Evolutionary conservation across 2,329 filamentous ascomycete genomes (phyloP).

Genomic region (Botrytis tulipae): DNA sequence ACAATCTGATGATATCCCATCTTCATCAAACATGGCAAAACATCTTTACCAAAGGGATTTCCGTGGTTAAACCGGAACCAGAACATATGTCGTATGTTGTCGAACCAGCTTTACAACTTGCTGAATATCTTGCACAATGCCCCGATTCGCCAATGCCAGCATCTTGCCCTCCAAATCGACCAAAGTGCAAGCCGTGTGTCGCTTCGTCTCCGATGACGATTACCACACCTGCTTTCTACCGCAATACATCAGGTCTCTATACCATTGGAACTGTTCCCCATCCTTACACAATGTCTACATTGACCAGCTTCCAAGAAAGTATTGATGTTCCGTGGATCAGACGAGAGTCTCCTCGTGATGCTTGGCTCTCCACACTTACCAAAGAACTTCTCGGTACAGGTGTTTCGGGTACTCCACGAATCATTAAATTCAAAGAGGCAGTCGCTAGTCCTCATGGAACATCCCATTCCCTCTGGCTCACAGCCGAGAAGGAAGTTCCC

Average conservation of each 20-base stretch:
- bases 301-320: slow-evolving; percentile 60
- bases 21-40: slow-evolving; percentile 84
- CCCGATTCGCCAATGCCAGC: slow-evolving; percentile 68
- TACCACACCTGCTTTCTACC: slow-evolving; percentile 63
- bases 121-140: slow-evolving; percentile 72
- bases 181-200: slow-evolving; percentile 72
- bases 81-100: slow-evolving; percentile 72
- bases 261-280: slow-evolving; percentile 88
- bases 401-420: slow-evolving; percentile 61
- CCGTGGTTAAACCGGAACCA: slow-evolving; percentile 76
- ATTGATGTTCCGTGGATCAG: slow-evolving; percentile 66
- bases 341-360: slow-evolving; percentile 68
- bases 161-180: slow-evolving; percentile 80
- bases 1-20: slow-evolving; percentile 77
- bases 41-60: slow-evolving; percentile 71
- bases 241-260: slow-evolving; percentile 70
- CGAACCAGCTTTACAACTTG: slow-evolving; percentile 68
- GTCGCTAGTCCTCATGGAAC: slow-evolving; percentile 67
- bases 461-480: slow-evolving; percentile 74
- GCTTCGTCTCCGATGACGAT: slow-evolving; percentile 63
- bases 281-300: slow-evolving; percentile 75
- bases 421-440: slow-evolving; percentile 75
- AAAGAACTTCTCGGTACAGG: slow-evolving; percentile 64
- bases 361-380: slow-evolving; percentile 73
- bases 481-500: slow-evolving; percentile 59